Evolutionary conservation across 2,329 filamentous ascomycete species (phyloP).

Genomic region (Colletotrichum limetticola): DNA sequence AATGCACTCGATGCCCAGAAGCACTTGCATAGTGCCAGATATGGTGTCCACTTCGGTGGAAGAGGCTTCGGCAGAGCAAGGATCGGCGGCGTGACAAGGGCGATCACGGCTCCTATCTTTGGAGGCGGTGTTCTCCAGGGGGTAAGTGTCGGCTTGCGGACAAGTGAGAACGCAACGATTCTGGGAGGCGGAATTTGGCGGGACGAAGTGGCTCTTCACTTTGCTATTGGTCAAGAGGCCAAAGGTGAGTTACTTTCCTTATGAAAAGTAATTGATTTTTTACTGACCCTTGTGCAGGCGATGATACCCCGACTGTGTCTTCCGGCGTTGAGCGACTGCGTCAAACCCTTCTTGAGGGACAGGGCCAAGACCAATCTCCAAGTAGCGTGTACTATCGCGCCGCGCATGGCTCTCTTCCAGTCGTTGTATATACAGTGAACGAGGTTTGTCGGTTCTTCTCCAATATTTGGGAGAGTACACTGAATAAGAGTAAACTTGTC

Average conservation of each 20-base stretch:
- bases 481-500: not conserved
- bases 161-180: conserved; percentile 47
- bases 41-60: conserved; percentile 52
- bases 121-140: conserved; percentile 46
- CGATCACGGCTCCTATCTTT: conserved; percentile 50
- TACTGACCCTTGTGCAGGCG: not conserved
- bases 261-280: fast-evolving
- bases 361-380: not conserved
- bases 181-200: conserved; percentile 52
- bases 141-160: conserved; percentile 53
- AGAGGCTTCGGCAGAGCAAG: conserved; percentile 51
- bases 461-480: too few species aligned
- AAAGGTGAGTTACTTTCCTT: conserved; percentile 34
- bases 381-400: not conserved
- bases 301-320: conserved; percentile 18
- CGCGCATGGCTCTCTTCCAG: not conserved
- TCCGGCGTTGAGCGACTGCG: conserved; percentile 3
- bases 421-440: conserved; percentile 11
- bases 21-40: conserved; percentile 49
- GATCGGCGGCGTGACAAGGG: conserved; percentile 55
- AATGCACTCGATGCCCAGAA: conserved; percentile 38
- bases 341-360: not conserved
- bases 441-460: not conserved
- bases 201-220: conserved; percentile 54
- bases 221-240: conserved; percentile 47